These are phyloP conservation scores for Xylaria flabelliformis DNA, from an alignment of 495 filamentous ascomycete species.

Conservation along the genomic window DNA sequence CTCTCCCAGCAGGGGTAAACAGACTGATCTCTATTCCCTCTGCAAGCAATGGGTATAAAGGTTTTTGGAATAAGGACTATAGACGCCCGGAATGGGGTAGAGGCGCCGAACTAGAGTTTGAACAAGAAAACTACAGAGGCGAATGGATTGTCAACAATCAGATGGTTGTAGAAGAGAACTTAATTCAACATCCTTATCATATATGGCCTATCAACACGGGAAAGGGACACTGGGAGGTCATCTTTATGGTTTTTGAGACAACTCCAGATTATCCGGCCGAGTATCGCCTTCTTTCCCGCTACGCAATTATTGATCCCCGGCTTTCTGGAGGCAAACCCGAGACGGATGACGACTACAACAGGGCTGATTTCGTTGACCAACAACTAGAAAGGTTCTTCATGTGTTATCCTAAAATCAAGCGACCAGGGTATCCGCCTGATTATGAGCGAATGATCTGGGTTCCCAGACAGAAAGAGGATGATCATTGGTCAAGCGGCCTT, in stretches of 20 bases:
- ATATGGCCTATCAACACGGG: not conserved
- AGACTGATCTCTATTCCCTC: not conserved
- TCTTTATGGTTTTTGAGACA: not conserved
- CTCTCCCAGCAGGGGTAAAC: not conserved
- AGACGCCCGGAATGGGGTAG: not conserved
- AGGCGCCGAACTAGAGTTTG: not conserved
- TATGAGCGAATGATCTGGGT: not conserved
- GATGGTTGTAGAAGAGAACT: not conserved
- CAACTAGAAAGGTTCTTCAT: not conserved
- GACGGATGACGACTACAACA: not conserved
- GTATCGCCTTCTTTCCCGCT: not conserved
- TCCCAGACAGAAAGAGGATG: not conserved
- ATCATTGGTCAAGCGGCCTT: constrained; percentile 6
- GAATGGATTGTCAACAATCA: not conserved
- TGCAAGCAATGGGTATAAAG: not conserved
- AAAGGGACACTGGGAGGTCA: not conserved
- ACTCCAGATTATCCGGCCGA: not conserved
- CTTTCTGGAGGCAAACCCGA: not conserved
- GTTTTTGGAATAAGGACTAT: not conserved
- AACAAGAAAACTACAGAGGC: not conserved
- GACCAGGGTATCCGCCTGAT: not conserved
- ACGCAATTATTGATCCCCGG: not conserved
- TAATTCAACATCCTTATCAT: not conserved
- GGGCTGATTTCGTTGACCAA: too few species aligned
- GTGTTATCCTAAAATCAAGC: not conserved